Conservation (phyloP, 257 asterid species). For the Solanum bulbocastanum region DNA sequence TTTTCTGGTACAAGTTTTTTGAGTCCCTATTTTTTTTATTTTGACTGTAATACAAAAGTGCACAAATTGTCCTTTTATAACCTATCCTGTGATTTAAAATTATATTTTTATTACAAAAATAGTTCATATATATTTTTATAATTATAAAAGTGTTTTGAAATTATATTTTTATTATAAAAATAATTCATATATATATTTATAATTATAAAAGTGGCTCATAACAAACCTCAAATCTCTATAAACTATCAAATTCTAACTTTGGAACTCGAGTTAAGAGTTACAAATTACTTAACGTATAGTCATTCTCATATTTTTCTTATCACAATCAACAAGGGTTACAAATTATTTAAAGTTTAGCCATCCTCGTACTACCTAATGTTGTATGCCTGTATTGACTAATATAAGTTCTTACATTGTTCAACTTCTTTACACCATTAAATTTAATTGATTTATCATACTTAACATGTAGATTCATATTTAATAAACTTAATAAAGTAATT, state of each 20-base stretch:
- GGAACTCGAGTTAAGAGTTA: background rate
- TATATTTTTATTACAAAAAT: no score
- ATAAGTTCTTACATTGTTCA: background rate
- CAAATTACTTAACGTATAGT: background rate
- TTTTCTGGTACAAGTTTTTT: background rate
- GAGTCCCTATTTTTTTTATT: background rate
- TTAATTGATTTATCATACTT: background rate
- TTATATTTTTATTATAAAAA: no score
- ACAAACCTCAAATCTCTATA: background rate
- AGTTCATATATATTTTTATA: no score
- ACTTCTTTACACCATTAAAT: background rate
- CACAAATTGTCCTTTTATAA: no score
- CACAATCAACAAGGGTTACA: background rate
- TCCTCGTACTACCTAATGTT: no score
- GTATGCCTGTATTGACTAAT: background rate
- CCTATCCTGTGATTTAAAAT: no score
- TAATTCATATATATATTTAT: no score
- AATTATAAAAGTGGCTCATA: accelerated
- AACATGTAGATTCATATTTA: background rate
- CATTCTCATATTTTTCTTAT: background rate
- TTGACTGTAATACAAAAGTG: background rate
- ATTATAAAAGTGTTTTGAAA: no score
- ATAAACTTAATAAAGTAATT: background rate
- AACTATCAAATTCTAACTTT: background rate
- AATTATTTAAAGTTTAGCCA: no score